Evolutionary conservation across 306 rosid genomes (phyloP).

Genomic region (Herpetospermum pedunculosum): DNA sequence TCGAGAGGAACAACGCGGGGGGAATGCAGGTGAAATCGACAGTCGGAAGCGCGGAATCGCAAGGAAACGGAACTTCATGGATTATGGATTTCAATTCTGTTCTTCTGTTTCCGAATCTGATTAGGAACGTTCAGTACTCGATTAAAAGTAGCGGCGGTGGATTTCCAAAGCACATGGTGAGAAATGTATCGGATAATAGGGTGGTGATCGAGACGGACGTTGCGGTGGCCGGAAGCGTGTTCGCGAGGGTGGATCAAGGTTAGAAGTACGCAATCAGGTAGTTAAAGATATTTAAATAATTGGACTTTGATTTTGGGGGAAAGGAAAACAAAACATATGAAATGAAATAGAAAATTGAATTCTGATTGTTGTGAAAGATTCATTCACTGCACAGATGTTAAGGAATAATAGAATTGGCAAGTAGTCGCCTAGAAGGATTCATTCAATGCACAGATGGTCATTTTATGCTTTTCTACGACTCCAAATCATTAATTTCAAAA

Average conservation of each 20-base stretch:
- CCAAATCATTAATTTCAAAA: too few relatives aligned
- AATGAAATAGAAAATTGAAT: too few relatives aligned
- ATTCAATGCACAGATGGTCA: too few relatives aligned
- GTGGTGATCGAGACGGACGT: conserved; percentile 52
- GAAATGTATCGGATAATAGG: conserved; percentile 46
- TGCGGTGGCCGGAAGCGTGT: conserved; percentile 35
- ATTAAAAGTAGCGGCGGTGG: conserved; percentile 14
- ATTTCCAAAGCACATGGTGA: conserved; percentile 47
- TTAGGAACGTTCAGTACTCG: conserved; percentile 67
- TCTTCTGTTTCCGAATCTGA: conserved; percentile 58
- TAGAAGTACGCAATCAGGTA: too few relatives aligned
- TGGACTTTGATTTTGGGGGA: too few relatives aligned
- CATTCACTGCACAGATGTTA: too few relatives aligned
- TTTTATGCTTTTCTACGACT: too few relatives aligned
- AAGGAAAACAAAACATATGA: too few relatives aligned
- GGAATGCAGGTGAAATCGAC: conserved; percentile 71
- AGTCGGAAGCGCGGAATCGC: conserved; percentile 26
- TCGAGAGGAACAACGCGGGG: conserved; percentile 55
- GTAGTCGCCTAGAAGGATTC: too few relatives aligned
- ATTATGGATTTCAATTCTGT: conserved; percentile 39
- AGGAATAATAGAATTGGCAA: too few relatives aligned
- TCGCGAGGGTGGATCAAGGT: conserved; percentile 54
- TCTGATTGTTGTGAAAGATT: too few relatives aligned
- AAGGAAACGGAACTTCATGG: conserved; percentile 74
- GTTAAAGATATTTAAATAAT: too few relatives aligned